Evolutionary conservation across 2,329 filamentous ascomycete genomes (phyloP), one percentile per base, ranked within the genome.

Genomic region (Helotiales sp.): DNA sequence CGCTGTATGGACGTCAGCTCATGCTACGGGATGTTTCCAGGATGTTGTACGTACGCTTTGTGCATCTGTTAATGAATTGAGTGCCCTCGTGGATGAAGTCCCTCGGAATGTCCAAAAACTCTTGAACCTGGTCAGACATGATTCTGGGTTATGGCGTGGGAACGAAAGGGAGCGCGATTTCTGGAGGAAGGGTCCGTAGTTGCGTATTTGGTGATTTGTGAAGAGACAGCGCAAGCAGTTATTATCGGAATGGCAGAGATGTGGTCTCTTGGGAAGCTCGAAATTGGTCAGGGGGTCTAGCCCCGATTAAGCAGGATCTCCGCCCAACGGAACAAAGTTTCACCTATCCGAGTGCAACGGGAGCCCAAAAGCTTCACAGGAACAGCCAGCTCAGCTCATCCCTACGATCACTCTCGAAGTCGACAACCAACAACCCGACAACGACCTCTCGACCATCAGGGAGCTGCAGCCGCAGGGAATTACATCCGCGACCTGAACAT

Each of bases 71-170:
- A 55, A 77, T 68, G 67, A 77, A 77, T 56, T 74, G 71, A 25
- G 72, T 72, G 53, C 75, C 75, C 29, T 77, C 75, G 55, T 68
- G 72, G 50, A 80, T 64, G 66, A 81, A 81, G 62, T 80, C 77
- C 61, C 72, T 72, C 27, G 78, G 78, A 69, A 80, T 77, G 58
- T 84, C 82, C 65, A 81, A 75, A 64, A 85, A 72, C 65, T 84
- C 81, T 71, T 83, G 80, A 63, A 84, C 70, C 73, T 84, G 80
- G 66, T 84, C 81, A 63, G 79, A 77, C 76, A 79, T 77, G 63
- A 60, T 71, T 59, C 61, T 49, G 55, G 31, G 34, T 38, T 59
- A 53, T 27, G 30, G 27, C 29, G 29, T 22, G 36, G 29, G 34
- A 27, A 29, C 44, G 19, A 24, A 40, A 44, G 27, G 31, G 29